Conservation (phyloP, 345 rosid species). For the Salix brachista region DNA sequence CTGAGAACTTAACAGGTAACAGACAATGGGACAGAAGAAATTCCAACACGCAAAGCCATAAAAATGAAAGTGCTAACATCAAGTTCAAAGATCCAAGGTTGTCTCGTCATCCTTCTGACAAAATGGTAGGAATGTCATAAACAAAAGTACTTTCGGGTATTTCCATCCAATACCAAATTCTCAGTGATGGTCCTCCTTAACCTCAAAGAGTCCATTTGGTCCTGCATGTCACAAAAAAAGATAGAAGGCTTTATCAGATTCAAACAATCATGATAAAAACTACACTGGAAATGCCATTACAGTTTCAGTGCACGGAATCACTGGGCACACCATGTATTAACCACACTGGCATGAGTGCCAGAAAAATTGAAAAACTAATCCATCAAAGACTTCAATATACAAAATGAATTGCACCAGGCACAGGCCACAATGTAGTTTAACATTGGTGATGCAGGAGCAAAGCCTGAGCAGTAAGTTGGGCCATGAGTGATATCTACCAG, state of each 20-base stretch:
- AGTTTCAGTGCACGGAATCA: neutral
- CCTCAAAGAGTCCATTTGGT: conserved; percentile 83
- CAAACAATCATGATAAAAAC: neutral
- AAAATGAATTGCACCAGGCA: neutral
- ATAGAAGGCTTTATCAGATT: neutral
- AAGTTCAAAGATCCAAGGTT: conserved; percentile 4
- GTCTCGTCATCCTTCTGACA: neutral
- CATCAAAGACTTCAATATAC: neutral
- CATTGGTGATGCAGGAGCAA: neutral
- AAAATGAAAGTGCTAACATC: neutral
- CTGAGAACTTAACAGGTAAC: neutral
- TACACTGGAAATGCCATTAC: neutral
- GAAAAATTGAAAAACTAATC: too few species aligned
- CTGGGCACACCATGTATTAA: neutral
- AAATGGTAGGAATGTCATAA: neutral
- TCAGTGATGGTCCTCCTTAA: conserved; percentile 44
- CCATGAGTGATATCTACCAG: too few species aligned
- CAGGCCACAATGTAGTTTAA: too few species aligned
- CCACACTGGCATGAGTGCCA: neutral
- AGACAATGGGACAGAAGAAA: neutral
- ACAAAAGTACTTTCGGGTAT: neutral
- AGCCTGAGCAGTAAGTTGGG: neutral
- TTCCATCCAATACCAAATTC: neutral
- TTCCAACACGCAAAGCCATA: neutral
- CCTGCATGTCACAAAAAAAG: conserved; percentile 42